Conservation (phyloP, 2,329 filamentous ascomycete genomes). For the Fusarium citri region DNA sequence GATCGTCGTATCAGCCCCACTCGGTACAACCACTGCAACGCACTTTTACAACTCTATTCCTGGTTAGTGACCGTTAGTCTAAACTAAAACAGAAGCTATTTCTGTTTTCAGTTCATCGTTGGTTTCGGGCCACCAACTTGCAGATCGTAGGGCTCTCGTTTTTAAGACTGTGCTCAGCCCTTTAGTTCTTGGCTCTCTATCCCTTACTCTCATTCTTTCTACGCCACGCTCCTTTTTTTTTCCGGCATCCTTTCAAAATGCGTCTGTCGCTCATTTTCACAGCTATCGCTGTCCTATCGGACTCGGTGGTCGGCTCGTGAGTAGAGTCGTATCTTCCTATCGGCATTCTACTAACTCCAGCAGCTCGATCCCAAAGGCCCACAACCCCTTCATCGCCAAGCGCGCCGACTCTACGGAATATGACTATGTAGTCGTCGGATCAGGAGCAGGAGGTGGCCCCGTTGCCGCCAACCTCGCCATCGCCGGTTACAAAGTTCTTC, state of each 20-base stretch:
- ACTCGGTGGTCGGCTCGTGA: not conserved
- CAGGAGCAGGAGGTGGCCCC: conserved; percentile 66
- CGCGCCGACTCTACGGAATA: conserved; percentile 49
- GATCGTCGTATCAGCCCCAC: not conserved
- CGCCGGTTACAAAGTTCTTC: conserved; percentile 66
- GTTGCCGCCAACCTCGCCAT: conserved; percentile 66
- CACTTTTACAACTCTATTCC: not conserved
- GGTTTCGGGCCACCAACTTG: not conserved
- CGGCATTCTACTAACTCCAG: not conserved
- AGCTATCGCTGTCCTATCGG: not conserved
- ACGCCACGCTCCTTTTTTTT: not conserved
- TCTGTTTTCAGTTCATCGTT: not conserved
- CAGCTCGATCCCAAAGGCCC: not conserved
- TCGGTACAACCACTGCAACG: not conserved
- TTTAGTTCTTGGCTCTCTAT: not conserved
- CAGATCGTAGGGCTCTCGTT: not conserved
- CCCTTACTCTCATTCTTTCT: not conserved
- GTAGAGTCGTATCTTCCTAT: not conserved
- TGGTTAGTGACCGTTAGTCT: not conserved
- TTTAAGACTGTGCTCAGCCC: not conserved
- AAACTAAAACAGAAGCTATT: not conserved
- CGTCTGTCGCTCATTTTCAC: not conserved
- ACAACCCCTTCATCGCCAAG: conserved; percentile 26
- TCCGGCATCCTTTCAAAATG: not conserved
- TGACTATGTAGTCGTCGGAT: conserved; percentile 71